Evolutionary conservation across 31 red algal genomes (phyloP), one percentile per base, ranked within the genome.

Genomic region (Porphyra umbilicalis): DNA sequence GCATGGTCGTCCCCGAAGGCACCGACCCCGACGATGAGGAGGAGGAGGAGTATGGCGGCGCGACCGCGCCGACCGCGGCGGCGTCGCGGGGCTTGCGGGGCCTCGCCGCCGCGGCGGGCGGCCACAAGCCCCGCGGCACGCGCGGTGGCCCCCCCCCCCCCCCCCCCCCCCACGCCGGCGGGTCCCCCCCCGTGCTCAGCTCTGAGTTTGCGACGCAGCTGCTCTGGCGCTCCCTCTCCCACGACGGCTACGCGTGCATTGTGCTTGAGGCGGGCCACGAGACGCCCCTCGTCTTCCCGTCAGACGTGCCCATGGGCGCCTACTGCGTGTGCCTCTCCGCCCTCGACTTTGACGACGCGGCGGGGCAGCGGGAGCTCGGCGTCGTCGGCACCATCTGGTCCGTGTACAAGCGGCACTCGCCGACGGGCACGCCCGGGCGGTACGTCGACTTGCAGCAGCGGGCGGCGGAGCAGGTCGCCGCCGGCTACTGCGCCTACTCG

Each of bases 231-330:
- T 79, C 78, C 16, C 38, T 79, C 36, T 79, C 76, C 0, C 75
- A 76, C 76, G 94, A 96, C 76, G 94, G 94, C 10, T 96, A 96
- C 40, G 94, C 94, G 46, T 96, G 94, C 39, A 68, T 96, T 9
- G 82, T 96, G 35, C 84, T 96, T 25, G 87, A 85, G 40, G 76
- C 76, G 35, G 32, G 85, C 68, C 34, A 42, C n/a, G 46, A 81
- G 35, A 74, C 37, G 9, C 94, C 94, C 29, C 82, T 90, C 25
- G 84, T 79, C 33, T 84, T 92, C 46, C 80, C 89, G 15, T 85
- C 87, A 46, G 83, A 88, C 71, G 89, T 91, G 67, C 83, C 88
- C 68, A 68, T 85, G 30, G 94, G 94, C 31, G 77, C 77, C 16
- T 96, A 96, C 76, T 90, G 92, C 31, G 83, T 96, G 76, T 85